Evolutionary conservation across 768 basidiomycete species (phyloP).

Genomic region (Trametes cingulata): DNA sequence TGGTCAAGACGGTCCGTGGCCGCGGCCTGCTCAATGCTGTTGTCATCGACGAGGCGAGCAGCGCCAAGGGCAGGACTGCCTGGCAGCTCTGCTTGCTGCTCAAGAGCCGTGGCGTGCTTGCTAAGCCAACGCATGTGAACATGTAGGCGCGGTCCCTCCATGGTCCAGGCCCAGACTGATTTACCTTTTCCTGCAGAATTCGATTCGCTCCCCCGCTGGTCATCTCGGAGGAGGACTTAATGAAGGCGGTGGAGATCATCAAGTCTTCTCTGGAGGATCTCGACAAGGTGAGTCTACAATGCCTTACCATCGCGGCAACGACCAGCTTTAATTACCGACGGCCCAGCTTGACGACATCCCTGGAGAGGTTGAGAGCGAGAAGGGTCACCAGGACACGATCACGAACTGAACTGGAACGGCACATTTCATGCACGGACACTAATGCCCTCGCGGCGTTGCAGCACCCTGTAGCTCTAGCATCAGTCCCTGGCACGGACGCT

Average conservation of each 20-base stretch:
- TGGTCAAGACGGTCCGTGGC: constrained; percentile 81
- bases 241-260: constrained; percentile 74
- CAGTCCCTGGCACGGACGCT: constrained; percentile 1
- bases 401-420: constrained; percentile 26
- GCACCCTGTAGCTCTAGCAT: constrained; percentile 12
- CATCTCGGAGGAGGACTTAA: constrained; percentile 85
- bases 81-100: constrained; percentile 95
- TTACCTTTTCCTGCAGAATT: constrained; percentile 52
- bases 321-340: constrained; percentile 30
- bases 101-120: constrained; percentile 88
- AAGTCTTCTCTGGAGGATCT: constrained; percentile 77
- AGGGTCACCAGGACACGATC: constrained; percentile 48
- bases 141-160: constrained; percentile 56
- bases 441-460: neutral
- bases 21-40: constrained; percentile 90
- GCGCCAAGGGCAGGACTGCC: constrained; percentile 75
- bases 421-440: neutral
- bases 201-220: constrained; percentile 96
- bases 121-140: constrained; percentile 95
- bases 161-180: neutral
- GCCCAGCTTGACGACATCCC: constrained; percentile 58
- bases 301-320: neutral
- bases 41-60: constrained; percentile 85
- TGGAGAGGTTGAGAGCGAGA: constrained; percentile 63
- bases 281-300: constrained; percentile 56